phyloP scores from a whole-genome alignment of 129 eudicot genomes.

The carrot (Daucus carota) region DH1_v3.0 NC_030381.2:40992501-40993000 shows the following conservation, averaged over 20 bases:
- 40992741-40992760: no score
- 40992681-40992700: background rate
- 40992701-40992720: background rate
- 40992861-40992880: background rate
- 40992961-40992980: background rate
- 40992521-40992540: conserved; percentile 55
- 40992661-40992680: background rate
- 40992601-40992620: background rate
- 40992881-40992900: no score
- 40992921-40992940: no score
- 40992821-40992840: no score
- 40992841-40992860: no score
- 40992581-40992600: background rate
- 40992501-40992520: conserved; percentile 87
- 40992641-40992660: background rate
- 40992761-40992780: no score
- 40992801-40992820: no score
- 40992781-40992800: no score
- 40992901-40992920: no score
- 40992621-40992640: background rate
- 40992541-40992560: background rate
- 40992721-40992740: background rate
- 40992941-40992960: background rate
- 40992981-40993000: background rate
- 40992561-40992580: background rate